phyloP scores from a whole-genome alignment of 306 rosid genomes.

The Ceratonia siliqua region DNA sequence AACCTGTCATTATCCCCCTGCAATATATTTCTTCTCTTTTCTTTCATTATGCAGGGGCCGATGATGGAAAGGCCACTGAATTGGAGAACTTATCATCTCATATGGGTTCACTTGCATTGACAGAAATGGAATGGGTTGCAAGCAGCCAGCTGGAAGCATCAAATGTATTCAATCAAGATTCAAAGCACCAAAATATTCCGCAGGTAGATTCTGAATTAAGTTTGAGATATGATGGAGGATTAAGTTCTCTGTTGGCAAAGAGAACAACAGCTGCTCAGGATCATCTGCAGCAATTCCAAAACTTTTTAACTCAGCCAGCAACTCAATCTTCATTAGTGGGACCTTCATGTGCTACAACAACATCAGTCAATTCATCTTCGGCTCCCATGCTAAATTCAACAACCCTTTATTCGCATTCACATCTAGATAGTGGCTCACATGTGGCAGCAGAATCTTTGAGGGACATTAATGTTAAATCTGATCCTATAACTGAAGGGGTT shows the following conservation, averaged over 20 bases:
- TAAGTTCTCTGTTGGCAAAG: conserved; percentile 57
- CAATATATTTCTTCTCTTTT: conserved; percentile 46
- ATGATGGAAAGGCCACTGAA: conserved; percentile 75
- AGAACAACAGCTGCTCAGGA: conserved; percentile 61
- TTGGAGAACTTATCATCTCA: conserved; percentile 85
- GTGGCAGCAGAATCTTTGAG: conserved; percentile 45
- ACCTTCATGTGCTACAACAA: conserved; percentile 83
- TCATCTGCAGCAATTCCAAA: conserved; percentile 67
- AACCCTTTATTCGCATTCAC: conserved; percentile 57
- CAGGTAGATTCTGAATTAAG: conserved; percentile 51
- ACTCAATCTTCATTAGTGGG: conserved; percentile 76
- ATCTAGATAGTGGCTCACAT: conserved; percentile 42
- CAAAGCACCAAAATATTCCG: conserved; percentile 47
- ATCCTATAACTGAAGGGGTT: conserved; percentile 39
- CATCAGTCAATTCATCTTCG: conserved; percentile 78
- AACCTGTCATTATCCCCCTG: conserved; percentile 40
- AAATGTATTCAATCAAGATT: conserved; percentile 49
- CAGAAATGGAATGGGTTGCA: conserved; percentile 86
- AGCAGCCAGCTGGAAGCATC: conserved; percentile 61
- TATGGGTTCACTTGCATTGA: conserved; percentile 89
- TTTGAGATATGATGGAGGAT: conserved; percentile 57
- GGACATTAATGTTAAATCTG: conserved; percentile 45
- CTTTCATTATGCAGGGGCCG: conserved; percentile 81
- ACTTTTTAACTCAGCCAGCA: conserved; percentile 73
- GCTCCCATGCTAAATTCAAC: conserved; percentile 80